Conservation (phyloP, 306 rosid genomes). For the Dryas alaskensis region DNA sequence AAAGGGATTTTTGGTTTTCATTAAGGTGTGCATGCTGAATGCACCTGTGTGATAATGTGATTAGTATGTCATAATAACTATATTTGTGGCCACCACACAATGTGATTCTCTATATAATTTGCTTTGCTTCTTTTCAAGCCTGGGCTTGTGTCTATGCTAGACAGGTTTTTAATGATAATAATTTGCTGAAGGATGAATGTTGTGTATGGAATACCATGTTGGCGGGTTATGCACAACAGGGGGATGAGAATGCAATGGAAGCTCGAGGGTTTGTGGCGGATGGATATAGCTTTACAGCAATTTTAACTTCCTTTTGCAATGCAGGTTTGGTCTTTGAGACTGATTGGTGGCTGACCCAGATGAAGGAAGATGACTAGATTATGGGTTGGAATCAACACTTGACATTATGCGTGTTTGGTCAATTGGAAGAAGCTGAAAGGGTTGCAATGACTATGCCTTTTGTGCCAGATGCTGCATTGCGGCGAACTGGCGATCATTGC, state of each 20-base stretch:
- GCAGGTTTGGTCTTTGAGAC: constrained; percentile 54
- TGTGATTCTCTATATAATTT: no score
- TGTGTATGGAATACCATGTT: constrained; percentile 84
- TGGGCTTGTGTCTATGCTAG: constrained; percentile 67
- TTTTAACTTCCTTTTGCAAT: constrained; percentile 54
- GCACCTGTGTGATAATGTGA: neutral
- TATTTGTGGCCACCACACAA: no score
- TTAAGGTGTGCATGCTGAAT: constrained; percentile 1
- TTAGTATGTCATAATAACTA: no score
- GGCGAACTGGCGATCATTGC: constrained; percentile 63
- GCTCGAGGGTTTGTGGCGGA: constrained; percentile 53
- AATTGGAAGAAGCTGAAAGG: constrained; percentile 61
- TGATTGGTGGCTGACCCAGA: constrained; percentile 61
- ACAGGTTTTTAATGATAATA: constrained; percentile 51
- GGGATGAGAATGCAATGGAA: constrained; percentile 55
- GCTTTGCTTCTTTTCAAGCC: neutral
- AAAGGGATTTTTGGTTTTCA: neutral
- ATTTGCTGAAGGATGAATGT: constrained; percentile 37
- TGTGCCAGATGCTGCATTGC: constrained; percentile 70
- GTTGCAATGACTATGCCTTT: constrained; percentile 63
- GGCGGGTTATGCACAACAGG: constrained; percentile 78
- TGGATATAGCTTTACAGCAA: constrained; percentile 67
- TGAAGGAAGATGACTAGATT: constrained; percentile 37
- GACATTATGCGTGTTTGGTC: constrained; percentile 90
- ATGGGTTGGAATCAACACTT: constrained; percentile 58